Conservation (phyloP, 108 stramenopile genomes). For the Cyclotella atomus region DNA sequence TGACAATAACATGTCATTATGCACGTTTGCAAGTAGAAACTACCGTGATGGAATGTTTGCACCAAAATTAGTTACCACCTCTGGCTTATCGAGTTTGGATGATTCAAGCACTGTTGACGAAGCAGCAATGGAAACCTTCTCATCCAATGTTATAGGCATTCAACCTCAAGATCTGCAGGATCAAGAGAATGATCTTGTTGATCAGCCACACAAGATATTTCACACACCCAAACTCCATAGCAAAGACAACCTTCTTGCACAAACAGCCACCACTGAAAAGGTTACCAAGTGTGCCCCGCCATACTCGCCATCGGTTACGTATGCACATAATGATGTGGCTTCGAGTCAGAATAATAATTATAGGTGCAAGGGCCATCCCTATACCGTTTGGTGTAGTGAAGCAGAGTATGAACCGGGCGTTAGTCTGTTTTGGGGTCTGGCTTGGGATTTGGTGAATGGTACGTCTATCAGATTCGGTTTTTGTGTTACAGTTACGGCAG, state of each 20-base stretch:
- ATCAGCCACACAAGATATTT: not conserved
- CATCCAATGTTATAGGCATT: not conserved
- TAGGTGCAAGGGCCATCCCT: constrained; percentile 13
- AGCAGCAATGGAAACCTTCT: not conserved
- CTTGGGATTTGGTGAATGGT: constrained; percentile 26
- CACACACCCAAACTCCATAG: not conserved
- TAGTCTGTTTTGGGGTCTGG: constrained; percentile 11
- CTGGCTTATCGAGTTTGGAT: not conserved
- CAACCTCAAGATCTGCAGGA: not conserved
- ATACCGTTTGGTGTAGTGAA: constrained; percentile 16
- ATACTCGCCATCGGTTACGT: not conserved
- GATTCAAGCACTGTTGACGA: not conserved
- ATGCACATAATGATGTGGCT: not conserved
- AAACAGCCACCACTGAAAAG: constrained; percentile 1
- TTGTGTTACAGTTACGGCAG: not conserved
- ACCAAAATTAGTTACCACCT: not conserved
- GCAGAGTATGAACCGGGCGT: constrained; percentile 11
- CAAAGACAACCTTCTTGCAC: not conserved
- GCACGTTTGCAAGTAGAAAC: constrained; percentile 4
- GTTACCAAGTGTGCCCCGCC: not conserved
- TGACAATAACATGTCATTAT: not conserved
- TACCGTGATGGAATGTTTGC: constrained; percentile 4
- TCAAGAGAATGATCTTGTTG: not conserved
- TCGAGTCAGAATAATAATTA: constrained; percentile 9
- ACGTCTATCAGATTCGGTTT: not conserved